Conservation (phyloP, 1,284 basidiomycete genomes). For the Amylostereum chailletii region DNA sequence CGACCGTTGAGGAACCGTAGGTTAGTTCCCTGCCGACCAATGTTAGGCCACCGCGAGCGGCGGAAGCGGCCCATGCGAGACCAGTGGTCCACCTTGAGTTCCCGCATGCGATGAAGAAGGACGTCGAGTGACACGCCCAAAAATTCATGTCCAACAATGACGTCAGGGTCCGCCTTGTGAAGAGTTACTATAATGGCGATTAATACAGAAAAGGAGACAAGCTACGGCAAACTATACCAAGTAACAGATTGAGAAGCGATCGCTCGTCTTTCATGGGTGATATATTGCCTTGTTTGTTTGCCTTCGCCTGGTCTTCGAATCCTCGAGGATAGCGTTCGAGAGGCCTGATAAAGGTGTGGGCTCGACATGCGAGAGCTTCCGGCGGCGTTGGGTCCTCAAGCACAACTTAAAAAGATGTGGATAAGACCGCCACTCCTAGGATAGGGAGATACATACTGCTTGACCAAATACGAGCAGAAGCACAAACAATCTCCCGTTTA, state of each 20-base stretch:
- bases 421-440: neutral
- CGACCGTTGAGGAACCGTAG: constrained; percentile 80
- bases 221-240: constrained; percentile 36
- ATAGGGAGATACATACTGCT: constrained; percentile 49
- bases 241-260: constrained; percentile 75
- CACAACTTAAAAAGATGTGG: constrained; percentile 41
- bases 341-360: constrained; percentile 89
- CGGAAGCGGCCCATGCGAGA: constrained; percentile 91
- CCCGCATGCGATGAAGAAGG: constrained; percentile 85
- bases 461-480: constrained; percentile 81
- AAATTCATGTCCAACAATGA: constrained; percentile 94
- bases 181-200: constrained; percentile 51
- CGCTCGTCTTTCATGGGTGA: constrained; percentile 78
- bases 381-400: constrained; percentile 89
- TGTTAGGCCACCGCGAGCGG: constrained; percentile 73
- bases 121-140: constrained; percentile 89
- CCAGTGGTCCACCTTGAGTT: constrained; percentile 89
- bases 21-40: constrained; percentile 82
- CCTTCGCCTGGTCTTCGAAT: constrained; percentile 67
- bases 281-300: constrained; percentile 64
- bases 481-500: constrained; percentile 88
- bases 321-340: constrained; percentile 84
- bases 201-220: neutral
- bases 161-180: constrained; percentile 87
- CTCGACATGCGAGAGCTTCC: constrained; percentile 74